These are phyloP conservation scores for Claviceps digitariae DNA, from an alignment of 2,329 filamentous ascomycete species.

Conservation along the genomic window DNA sequence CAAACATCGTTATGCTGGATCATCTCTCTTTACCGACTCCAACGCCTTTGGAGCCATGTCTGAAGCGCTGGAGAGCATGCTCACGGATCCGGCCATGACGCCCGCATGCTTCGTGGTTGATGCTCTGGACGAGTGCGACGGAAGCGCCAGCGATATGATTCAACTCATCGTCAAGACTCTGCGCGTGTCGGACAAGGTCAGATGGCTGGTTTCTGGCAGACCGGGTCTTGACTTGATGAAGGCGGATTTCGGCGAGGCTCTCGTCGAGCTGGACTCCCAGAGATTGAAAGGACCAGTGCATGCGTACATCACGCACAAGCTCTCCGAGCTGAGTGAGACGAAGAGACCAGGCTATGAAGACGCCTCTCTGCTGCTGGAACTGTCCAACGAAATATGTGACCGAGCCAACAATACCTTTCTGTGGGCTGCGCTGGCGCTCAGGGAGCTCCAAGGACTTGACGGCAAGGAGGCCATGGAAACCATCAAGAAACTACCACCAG, in stretches of 20 bases:
- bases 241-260: constrained; percentile 17
- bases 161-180: constrained; percentile 20
- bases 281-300: constrained; percentile 22
- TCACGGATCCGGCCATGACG: constrained; percentile 22
- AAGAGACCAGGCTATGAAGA: constrained; percentile 2
- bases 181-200: constrained; percentile 15
- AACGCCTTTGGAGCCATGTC: constrained; percentile 23
- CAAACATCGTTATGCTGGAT: constrained; percentile 19
- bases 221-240: constrained; percentile 12
- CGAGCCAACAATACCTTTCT: constrained; percentile 10
- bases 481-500: constrained; percentile 4
- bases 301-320: constrained; percentile 23
- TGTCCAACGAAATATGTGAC: constrained; percentile 6
- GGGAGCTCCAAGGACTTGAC: constrained; percentile 5
- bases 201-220: constrained; percentile 30
- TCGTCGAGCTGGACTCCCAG: constrained; percentile 26
- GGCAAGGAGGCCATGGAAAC: constrained; percentile 3
- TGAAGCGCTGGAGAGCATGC: constrained; percentile 26
- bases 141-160: constrained; percentile 19
- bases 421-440: constrained; percentile 8
- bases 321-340: constrained; percentile 7
- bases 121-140: constrained; percentile 33
- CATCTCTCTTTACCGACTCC: constrained; percentile 20
- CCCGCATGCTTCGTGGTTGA: constrained; percentile 29
- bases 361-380: not conserved